These are phyloP conservation scores for Aspergillus sclerotialis DNA, from an alignment of 2,329 filamentous ascomycete species.

Conservation along the genomic window DNA sequence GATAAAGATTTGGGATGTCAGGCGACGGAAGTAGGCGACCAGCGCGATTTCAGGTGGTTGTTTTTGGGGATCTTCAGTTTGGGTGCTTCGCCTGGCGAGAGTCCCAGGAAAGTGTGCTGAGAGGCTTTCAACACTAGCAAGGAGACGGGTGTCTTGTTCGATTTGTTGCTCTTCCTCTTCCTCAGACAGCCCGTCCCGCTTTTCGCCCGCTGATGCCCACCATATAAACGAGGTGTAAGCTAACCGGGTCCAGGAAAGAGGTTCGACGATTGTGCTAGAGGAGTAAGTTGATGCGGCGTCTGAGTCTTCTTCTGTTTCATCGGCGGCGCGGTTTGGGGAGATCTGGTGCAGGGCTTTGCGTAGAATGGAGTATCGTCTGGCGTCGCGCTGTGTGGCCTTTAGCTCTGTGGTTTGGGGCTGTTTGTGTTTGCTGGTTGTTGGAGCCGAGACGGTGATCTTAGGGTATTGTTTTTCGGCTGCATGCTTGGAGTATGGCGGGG, in stretches of 20 bases:
- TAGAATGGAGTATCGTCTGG: slow-evolving; percentile 69
- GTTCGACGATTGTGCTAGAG: slow-evolving; percentile 45
- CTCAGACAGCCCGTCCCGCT: slow-evolving; percentile 46
- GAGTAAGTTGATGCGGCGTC: slow-evolving; percentile 37
- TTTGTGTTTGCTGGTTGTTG: slow-evolving; percentile 48
- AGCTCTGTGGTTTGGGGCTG: slow-evolving; percentile 36
- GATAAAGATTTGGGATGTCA: slow-evolving; percentile 41
- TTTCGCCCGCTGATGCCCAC: slow-evolving; percentile 61
- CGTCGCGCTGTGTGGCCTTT: slow-evolving; percentile 84
- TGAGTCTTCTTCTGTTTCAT: slow-evolving; percentile 28
- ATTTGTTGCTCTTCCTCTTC: slow-evolving; percentile 44
- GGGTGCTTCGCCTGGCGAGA: slow-evolving; percentile 19
- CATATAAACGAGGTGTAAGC: slow-evolving; percentile 60
- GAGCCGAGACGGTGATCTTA: slow-evolving; percentile 56
- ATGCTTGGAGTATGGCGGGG: slow-evolving; percentile 53
- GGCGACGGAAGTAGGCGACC: slow-evolving; percentile 44
- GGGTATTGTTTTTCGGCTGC: slow-evolving; percentile 65
- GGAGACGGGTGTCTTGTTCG: slow-evolving; percentile 38
- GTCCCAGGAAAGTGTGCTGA: slow-evolving; percentile 19
- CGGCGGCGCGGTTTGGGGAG: slow-evolving; percentile 18
- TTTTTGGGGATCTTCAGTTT: slow-evolving; percentile 19
- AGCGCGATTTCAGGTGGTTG: slow-evolving; percentile 40
- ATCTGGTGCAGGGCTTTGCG: slow-evolving; percentile 50
- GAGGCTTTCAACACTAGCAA: slow-evolving; percentile 29
- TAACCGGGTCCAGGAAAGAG: slow-evolving; percentile 52